phyloP scores from a whole-genome alignment of 352 stramenopile species.

The Phytophthora megakarya region DNA sequence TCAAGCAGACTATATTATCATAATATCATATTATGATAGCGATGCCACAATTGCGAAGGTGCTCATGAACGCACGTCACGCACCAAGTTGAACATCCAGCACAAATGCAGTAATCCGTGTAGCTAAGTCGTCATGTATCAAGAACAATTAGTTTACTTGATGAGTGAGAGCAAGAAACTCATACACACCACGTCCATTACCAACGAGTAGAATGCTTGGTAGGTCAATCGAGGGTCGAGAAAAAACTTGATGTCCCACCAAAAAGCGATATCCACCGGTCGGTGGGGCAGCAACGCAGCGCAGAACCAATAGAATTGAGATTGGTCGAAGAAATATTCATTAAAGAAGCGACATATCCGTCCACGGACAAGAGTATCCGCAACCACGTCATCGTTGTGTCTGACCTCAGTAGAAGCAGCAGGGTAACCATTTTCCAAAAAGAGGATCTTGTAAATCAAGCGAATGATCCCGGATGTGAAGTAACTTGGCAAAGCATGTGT shows the following conservation, averaged over 20 bases:
- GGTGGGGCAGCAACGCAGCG: not conserved
- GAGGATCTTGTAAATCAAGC: conserved; percentile 68
- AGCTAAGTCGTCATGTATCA: conserved; percentile 44
- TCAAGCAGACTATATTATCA: not conserved
- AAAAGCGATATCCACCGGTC: not conserved
- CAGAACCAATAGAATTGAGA: conserved; percentile 10
- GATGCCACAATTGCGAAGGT: conserved; percentile 24
- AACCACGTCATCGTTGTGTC: conserved; percentile 72
- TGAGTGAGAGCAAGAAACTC: conserved; percentile 71
- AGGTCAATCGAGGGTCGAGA: conserved; percentile 36
- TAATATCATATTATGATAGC: too few relatives aligned
- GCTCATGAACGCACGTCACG: conserved; percentile 29
- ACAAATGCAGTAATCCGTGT: conserved; percentile 58
- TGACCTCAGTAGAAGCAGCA: conserved; percentile 43
- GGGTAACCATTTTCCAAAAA: conserved; percentile 60
- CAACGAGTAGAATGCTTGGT: conserved; percentile 49
- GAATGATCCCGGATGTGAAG: conserved; percentile 65
- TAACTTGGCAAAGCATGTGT: conserved; percentile 79
- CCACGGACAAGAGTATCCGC: conserved; percentile 29
- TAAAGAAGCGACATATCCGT: conserved; percentile 36
- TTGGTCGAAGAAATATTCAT: conserved; percentile 43
- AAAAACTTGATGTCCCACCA: not conserved
- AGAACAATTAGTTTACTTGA: conserved; percentile 65
- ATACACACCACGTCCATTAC: conserved; percentile 50
- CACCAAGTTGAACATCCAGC: conserved; percentile 20